Evolutionary conservation across 75 land plant species (phyloP).

Genomic region (Selaginella moellendorffii): DNA sequence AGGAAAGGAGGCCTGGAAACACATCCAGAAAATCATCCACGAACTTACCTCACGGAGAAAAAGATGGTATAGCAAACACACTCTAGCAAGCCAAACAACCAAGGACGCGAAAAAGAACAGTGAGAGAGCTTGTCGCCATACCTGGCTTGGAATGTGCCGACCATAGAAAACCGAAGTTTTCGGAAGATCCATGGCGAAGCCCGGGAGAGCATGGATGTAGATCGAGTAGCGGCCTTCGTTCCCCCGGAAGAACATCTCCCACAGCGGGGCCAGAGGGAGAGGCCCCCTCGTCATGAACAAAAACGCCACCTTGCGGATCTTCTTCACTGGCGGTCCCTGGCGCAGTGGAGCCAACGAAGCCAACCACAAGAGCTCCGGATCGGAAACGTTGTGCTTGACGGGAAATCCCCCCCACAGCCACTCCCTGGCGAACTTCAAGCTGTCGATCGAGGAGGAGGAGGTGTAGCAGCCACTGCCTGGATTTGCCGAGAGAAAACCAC

Average conservation of each 20-base stretch:
- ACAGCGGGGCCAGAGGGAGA: constrained; percentile 42
- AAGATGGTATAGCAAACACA: too few relatives aligned
- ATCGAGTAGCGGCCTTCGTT: constrained; percentile 45
- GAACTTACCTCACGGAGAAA: too few relatives aligned
- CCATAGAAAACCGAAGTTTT: constrained; percentile 42
- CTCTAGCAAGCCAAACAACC: too few relatives aligned
- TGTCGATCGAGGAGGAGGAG: background rate
- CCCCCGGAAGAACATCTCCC: constrained; percentile 62
- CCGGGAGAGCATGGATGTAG: constrained; percentile 52
- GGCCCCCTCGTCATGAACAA: constrained; percentile 49
- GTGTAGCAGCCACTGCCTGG: constrained; percentile 6
- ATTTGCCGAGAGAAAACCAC: background rate
- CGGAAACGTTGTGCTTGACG: constrained; percentile 45
- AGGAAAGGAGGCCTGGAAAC: too few relatives aligned
- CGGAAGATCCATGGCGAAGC: constrained; percentile 21
- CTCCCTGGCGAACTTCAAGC: too few relatives aligned
- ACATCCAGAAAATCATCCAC: too few relatives aligned
- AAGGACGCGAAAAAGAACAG: too few relatives aligned
- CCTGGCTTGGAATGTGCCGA: constrained; percentile 77
- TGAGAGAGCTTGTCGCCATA: too few relatives aligned
- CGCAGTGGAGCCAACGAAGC: constrained; percentile 44
- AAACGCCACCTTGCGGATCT: constrained; percentile 48
- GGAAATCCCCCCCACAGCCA: constrained; percentile 32
- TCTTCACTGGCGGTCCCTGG: constrained; percentile 21
- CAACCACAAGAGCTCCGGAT: constrained; percentile 61